phyloP scores from a whole-genome alignment of 2,329 filamentous ascomycete species.

The Lomentospora prolificans region DNA sequence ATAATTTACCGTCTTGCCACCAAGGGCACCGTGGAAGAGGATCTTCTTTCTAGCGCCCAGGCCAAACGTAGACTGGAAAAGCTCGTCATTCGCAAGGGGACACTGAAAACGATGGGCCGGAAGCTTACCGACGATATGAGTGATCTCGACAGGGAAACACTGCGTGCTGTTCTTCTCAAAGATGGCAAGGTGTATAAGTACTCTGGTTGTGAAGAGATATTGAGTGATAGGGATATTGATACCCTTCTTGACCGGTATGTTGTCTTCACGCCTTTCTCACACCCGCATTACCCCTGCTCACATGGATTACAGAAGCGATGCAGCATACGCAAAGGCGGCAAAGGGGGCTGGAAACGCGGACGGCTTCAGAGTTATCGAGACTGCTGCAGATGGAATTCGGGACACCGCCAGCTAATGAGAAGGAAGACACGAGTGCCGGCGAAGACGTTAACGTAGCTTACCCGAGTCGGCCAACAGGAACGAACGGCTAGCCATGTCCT shows the following conservation, averaged over 20 bases:
- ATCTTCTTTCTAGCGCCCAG: constrained; percentile 75
- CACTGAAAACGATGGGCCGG: constrained; percentile 61
- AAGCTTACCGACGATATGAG: constrained; percentile 42
- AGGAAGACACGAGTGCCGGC: background rate
- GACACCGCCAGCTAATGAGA: constrained; percentile 18
- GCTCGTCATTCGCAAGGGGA: constrained; percentile 88
- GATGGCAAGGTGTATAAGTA: constrained; percentile 60
- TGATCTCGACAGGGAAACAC: constrained; percentile 50
- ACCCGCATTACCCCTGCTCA: constrained; percentile 8
- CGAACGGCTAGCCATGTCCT: no score
- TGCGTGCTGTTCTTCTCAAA: constrained; percentile 54
- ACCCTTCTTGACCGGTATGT: constrained; percentile 63
- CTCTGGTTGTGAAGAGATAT: constrained; percentile 51
- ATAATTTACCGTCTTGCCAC: constrained; percentile 91
- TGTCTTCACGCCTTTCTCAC: background rate
- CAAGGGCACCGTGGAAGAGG: constrained; percentile 85
- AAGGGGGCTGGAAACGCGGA: constrained; percentile 65
- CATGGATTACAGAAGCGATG: constrained; percentile 35
- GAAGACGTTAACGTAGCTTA: background rate
- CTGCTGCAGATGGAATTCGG: constrained; percentile 45
- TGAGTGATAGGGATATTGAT: constrained; percentile 64
- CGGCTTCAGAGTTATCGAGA: constrained; percentile 71
- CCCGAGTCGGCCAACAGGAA: background rate
- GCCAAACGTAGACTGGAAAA: constrained; percentile 89
- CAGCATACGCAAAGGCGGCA: constrained; percentile 61